These are phyloP conservation scores for Candida mesenterica DNA, from an alignment of 1,139 yeast genomes.

Conservation along the genomic window DNA sequence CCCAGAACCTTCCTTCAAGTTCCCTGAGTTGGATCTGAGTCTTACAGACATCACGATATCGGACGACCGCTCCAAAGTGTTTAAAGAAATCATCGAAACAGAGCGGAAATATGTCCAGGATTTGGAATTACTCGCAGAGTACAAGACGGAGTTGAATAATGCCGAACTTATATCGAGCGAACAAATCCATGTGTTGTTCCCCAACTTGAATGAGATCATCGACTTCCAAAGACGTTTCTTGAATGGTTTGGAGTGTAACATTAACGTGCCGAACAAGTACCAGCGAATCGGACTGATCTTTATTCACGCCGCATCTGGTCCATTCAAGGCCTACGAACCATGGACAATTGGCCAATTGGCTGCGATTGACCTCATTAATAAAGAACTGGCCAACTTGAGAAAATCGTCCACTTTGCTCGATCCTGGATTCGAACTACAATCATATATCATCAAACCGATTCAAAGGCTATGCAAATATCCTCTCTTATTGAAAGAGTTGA, in stretches of 20 bases:
- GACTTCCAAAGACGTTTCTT: slow-evolving; percentile 91
- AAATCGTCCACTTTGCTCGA: slow-evolving; percentile 65
- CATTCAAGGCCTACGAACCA: slow-evolving; percentile 86
- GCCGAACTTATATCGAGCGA: slow-evolving; percentile 75
- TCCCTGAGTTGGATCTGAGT: slow-evolving; percentile 11
- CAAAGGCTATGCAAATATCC: slow-evolving; percentile 96
- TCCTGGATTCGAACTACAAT: slow-evolving; percentile 86
- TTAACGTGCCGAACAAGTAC: slow-evolving; percentile 66
- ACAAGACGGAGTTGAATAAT: slow-evolving; percentile 63
- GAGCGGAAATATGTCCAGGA: slow-evolving; percentile 94
- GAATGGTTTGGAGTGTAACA: slow-evolving; percentile 86
- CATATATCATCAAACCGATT: slow-evolving; percentile 87
- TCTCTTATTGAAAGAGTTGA: slow-evolving; percentile 68
- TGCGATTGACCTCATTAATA: slow-evolving; percentile 76
- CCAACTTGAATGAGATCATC: slow-evolving; percentile 79
- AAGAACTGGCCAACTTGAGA: slow-evolving; percentile 56
- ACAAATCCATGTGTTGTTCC: slow-evolving; percentile 77
- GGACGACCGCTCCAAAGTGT: slow-evolving; percentile 70
- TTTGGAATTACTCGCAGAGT: slow-evolving; percentile 67
- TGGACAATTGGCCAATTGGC: slow-evolving; percentile 85
- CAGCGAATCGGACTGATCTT: slow-evolving; percentile 90
- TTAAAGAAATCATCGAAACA: slow-evolving; percentile 80
- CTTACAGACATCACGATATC: slow-evolving; percentile 33
- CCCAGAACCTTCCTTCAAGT: slow-evolving; percentile 1
- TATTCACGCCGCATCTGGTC: slow-evolving; percentile 71